phyloP scores from a whole-genome alignment of 2,329 filamentous ascomycete species.

The Chalara sp. region DNA sequence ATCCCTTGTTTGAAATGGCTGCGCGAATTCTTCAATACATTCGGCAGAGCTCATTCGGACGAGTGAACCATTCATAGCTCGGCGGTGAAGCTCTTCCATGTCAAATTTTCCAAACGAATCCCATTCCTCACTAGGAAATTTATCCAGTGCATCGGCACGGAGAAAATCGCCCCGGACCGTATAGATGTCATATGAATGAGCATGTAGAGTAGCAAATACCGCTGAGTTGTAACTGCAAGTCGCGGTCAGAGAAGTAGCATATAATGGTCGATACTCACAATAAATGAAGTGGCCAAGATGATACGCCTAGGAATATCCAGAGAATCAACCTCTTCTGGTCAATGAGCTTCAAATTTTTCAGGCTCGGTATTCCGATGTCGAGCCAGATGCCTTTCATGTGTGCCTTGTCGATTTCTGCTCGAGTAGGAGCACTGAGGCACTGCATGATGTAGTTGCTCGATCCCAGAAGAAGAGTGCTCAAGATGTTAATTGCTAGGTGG shows the following conservation, averaged over 20 bases:
- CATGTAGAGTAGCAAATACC: constrained; percentile 7
- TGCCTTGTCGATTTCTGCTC: constrained; percentile 40
- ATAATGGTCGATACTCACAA: constrained; percentile 8
- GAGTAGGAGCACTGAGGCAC: constrained; percentile 40
- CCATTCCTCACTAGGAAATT: no score
- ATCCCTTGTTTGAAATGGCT: no score
- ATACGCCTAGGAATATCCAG: constrained; percentile 13
- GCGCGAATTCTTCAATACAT: no score
- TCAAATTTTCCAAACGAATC: no score
- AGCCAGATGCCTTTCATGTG: constrained; percentile 35
- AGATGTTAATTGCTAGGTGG: constrained; percentile 33
- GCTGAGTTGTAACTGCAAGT: constrained; percentile 14
- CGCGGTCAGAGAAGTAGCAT: not conserved
- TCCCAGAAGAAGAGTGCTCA: constrained; percentile 37
- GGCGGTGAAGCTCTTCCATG: no score
- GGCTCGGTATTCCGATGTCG: constrained; percentile 36
- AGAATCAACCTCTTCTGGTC: constrained; percentile 7
- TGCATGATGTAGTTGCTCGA: constrained; percentile 48
- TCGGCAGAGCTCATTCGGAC: no score
- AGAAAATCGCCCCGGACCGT: not conserved
- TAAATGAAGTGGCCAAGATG: constrained; percentile 19
- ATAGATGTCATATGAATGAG: constrained; percentile 7
- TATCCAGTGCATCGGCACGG: no score
- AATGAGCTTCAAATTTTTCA: constrained; percentile 28
- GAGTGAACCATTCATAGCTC: no score